Evolutionary conservation across 1,139 yeast species (phyloP), one percentile per base, ranked within the genome.

Genomic region (Yamadazyma jaroonii): DNA sequence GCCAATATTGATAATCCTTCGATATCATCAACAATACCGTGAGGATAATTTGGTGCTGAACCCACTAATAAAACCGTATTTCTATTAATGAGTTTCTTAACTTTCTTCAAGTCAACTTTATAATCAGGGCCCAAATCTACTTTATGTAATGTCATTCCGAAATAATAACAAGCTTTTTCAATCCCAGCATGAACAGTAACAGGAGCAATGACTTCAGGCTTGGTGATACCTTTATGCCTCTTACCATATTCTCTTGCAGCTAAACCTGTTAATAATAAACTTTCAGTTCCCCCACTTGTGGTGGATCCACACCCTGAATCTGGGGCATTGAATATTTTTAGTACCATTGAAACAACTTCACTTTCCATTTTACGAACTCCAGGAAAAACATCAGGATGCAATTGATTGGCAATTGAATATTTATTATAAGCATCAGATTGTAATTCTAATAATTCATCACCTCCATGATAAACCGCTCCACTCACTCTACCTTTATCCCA

Each of bases 401-500:
- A 69, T 60, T 92, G 98, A 61, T 92, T 92, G 3, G 97, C 89
- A 20, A 90, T 89, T 6, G 94, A 78, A 58, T 78, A 90, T 53
- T 75, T 74, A 37, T 79, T 76, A 56, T 81, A 90, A 0, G 96
- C 94, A 37, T 75, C 64, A 3, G 94, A 64, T 60, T 92, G 97
- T 34, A 92, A 64, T 25, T 74, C 64, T 32, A 86, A 69, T 40
- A 90, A 63, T 11, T 84, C 87, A 12, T 74, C 67, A 6, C 97
- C 97, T 25, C 97, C 97, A 53, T 92, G 97, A 53, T 92, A 92
- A 6, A 92, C 97, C 0, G 97, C 97, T 10, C 98, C 98, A 24
- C 95, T 84, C 1, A 90, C 87, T 45, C 80, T 73, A 6, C 98
- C 98, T 35, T 72, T 70, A 53, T 78, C 73, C 96, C 96, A 90